Base-by-base conservation (phyloP, 441 rosid species). In the Pelargonium cotyledonis region DNA sequence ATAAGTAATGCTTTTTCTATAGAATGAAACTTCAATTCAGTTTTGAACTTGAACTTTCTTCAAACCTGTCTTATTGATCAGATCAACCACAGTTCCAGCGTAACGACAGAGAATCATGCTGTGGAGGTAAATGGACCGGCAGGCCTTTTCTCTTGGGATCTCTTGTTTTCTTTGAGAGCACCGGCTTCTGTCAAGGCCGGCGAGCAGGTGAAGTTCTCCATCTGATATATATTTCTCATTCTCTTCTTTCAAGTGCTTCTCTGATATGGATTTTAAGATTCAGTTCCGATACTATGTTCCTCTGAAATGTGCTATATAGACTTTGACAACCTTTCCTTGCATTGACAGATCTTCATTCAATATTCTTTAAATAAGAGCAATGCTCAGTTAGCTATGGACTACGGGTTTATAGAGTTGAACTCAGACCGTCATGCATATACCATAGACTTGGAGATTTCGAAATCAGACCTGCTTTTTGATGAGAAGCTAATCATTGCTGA, bases 401-500 rank as follows among this genome's bases (percentile, higher is more conserved):
- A 91, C 66, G 99, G 99, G 26, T 88, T 94, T 80, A 77, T 84
- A 69, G 99, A 94, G 77, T 69, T 82, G 65, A 85, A 71, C 55
- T 51, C 91, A 1, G 81, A 78, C 66, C 90, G 97, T 66, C 86
- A 87, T 83, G 64, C 85, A 8, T 94, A 83, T 72, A 87, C 94
- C 9, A 72, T 91, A 61, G 87, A 96, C 21, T 80, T 94, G 29
- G 88, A 77, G 78, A 88, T 94, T 75, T 75, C 95, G 0, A 86
- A 86, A 70, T 78, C 86, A 0, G 96, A 87, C 69, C 83, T 80
- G 1, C 88, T 88, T 74, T 79, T 72, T 10, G 89, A 79, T 47
- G 98, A 94, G 81, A 94, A 94, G 85, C 90, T 94, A 14, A 92
- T 89, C 76, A 82, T 94, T 18, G 94, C 91, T 5, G 99, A 87